Base-by-base conservation (phyloP, 345 rosid species). In the Gossypium anomalum region DNA sequence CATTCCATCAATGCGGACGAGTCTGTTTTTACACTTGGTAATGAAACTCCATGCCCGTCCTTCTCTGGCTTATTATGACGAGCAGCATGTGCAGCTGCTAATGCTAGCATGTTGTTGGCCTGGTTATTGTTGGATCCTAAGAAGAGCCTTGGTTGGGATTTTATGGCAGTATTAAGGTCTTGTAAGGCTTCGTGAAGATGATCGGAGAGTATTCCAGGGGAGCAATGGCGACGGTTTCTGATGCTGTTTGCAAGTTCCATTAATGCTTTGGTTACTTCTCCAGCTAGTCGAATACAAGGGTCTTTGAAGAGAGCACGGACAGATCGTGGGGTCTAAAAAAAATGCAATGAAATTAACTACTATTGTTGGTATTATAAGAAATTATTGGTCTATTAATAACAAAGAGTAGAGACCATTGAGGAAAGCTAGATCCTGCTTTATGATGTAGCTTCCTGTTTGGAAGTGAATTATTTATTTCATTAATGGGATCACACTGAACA, bases 101-200 rank as follows among this genome's bases (percentile, higher is more conserved):
- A 22, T 72, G 92, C 82, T 29, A 82, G 83, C 86, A 71, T 73
- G 73, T 70, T 85, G 44, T 55, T 77, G 14, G 87, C 77, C 49
- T 83, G 86, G 78, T 70, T 85, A 1, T 61, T 71, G 74, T 88
- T 85, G 59, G 91, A 85, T 59, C 97, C 92, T 4, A 90, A 87
- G 55, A 90, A 88, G 73, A 89, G 91, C 71, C 89, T 86, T 3
- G 96, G 96, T 70, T 90, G 97, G 52, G 97, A 89, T 45, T 88
- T 89, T 70, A 93, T 69, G 0, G 96, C 96, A 0, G 81, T 83
- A 82, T 93, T 85, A 19, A 93, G 89, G 71, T 93, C 98, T 47
- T 87, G 90, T 7, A 93, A 76, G 70, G 97, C 93, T 68, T 89
- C 88, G 4, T 91, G 90, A 43, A 93, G 97, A 67, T 87, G 87